These are phyloP conservation scores for Pythium brachiatum DNA, from an alignment of 352 stramenopile genomes.

Conservation along the genomic window DNA sequence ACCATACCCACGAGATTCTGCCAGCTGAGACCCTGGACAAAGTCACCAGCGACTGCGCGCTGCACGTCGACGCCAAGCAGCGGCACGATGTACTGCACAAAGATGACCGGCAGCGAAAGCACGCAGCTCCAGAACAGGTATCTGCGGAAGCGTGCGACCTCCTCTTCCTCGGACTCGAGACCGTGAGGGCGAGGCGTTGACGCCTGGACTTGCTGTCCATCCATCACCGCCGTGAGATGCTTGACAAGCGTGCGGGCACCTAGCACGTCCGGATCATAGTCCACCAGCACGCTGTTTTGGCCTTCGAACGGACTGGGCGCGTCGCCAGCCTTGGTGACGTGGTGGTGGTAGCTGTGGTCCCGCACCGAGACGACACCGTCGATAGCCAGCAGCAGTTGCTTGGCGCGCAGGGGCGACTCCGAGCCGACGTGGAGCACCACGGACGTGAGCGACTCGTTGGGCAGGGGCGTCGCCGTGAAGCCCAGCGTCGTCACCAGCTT, in stretches of 20 bases:
- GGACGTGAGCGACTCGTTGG: slow-evolving; percentile 47
- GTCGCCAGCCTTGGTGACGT: slow-evolving; percentile 24
- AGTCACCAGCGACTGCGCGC: slow-evolving; percentile 28
- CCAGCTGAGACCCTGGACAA: slow-evolving; percentile 44
- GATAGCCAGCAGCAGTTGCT: slow-evolving; percentile 27
- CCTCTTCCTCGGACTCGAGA: slow-evolving; percentile 31
- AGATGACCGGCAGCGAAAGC: slow-evolving; percentile 50
- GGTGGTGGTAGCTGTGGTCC: slow-evolving; percentile 40
- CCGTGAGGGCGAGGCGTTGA: slow-evolving; percentile 47
- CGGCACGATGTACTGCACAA: slow-evolving; percentile 58
- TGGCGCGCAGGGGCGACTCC: slow-evolving; percentile 25
- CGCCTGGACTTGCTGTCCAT: slow-evolving; percentile 44
- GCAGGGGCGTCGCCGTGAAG: slow-evolving; percentile 61
- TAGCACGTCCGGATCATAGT: slow-evolving; percentile 19
- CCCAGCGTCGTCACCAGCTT: slow-evolving; percentile 57
- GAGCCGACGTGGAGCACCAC: slow-evolving; percentile 50
- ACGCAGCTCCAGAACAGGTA: slow-evolving; percentile 53
- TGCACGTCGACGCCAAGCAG: slow-evolving; percentile 22
- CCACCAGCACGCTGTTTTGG: slow-evolving; percentile 10
- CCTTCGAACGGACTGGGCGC: background rate
- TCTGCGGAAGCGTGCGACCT: slow-evolving; percentile 43
- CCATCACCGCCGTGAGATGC: slow-evolving; percentile 6
- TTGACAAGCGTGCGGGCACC: slow-evolving; percentile 18
- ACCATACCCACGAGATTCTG: slow-evolving; percentile 47
- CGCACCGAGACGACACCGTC: slow-evolving; percentile 41